Evolutionary conservation across 2,329 filamentous ascomycete species (phyloP).

Genomic region (Lomentospora prolificans): DNA sequence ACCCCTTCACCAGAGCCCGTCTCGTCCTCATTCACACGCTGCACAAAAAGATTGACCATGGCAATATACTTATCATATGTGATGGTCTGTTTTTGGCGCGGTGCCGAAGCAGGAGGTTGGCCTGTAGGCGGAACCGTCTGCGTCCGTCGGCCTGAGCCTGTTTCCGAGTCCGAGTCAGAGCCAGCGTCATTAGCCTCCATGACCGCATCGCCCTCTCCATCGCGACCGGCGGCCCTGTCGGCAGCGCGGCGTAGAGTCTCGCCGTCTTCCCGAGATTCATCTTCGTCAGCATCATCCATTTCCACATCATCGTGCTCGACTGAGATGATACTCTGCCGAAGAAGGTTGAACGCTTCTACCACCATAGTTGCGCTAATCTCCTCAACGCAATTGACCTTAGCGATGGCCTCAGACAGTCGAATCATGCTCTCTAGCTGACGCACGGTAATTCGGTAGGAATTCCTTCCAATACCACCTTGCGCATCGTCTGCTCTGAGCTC

Average conservation of each 20-base stretch:
- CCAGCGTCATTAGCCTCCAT: conserved; percentile 19
- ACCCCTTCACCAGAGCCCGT: conserved; percentile 67
- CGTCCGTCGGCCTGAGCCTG: not conserved
- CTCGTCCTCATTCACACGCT: conserved; percentile 77
- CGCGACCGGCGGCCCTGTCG: conserved; percentile 38
- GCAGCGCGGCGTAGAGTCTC: conserved; percentile 27
- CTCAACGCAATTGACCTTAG: conserved; percentile 92
- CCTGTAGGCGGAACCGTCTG: not conserved
- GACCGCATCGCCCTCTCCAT: conserved; percentile 33
- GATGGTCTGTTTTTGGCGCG: conserved; percentile 67
- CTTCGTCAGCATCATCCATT: conserved; percentile 62
- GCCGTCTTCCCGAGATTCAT: conserved; percentile 19
- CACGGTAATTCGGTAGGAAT: conserved; percentile 95
- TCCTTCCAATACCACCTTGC: conserved; percentile 85
- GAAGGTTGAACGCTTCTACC: conserved; percentile 79
- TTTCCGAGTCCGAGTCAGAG: conserved; percentile 35
- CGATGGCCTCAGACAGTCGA: conserved; percentile 91
- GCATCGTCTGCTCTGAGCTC: conserved; percentile 88
- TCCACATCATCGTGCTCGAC: conserved; percentile 98
- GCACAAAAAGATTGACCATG: conserved; percentile 79
- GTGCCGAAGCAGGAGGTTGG: conserved; percentile 6
- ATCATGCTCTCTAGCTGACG: conserved; percentile 94
- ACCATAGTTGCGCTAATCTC: conserved; percentile 82
- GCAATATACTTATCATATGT: conserved; percentile 91
- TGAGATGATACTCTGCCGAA: conserved; percentile 90